Conservation (phyloP, 306 rosid species). For the Prunus armeniaca region DNA sequence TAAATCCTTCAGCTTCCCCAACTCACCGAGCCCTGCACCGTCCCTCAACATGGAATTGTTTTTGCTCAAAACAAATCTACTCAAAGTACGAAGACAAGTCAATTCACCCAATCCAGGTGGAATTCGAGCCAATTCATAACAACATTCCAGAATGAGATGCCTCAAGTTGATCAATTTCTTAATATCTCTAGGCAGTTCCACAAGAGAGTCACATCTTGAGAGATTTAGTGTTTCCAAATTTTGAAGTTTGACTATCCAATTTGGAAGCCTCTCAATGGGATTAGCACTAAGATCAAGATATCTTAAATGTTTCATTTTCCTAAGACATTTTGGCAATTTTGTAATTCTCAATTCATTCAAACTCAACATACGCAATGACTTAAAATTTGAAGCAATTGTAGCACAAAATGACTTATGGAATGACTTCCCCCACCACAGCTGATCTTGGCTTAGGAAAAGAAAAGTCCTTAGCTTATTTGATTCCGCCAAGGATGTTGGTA, state of each 20-base stretch:
- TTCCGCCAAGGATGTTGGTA: not conserved
- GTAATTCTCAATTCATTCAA: not conserved
- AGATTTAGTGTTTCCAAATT: conserved; percentile 13
- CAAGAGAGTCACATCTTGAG: not conserved
- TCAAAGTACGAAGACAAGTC: not conserved
- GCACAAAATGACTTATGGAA: not conserved
- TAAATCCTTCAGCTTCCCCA: not conserved
- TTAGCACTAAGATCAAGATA: conserved; percentile 1
- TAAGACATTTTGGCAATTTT: not conserved
- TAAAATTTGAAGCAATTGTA: not conserved
- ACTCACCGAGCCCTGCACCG: not conserved
- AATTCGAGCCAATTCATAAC: not conserved
- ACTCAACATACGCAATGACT: conserved; percentile 21
- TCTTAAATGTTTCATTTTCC: conserved; percentile 11
- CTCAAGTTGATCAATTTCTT: conserved; percentile 5
- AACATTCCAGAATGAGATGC: not conserved
- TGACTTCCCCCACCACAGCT: too few species aligned
- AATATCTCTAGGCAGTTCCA: not conserved
- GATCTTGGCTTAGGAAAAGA: not conserved
- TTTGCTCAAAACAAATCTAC: not conserved
- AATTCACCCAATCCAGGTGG: conserved; percentile 3
- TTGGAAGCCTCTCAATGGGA: not conserved
- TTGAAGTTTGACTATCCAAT: conserved; percentile 6
- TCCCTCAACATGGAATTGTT: not conserved
- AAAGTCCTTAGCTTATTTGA: conserved; percentile 21